These are phyloP conservation scores for Ustilago lituana DNA, from an alignment of 1,284 basidiomycete genomes.

Conservation along the genomic window DNA sequence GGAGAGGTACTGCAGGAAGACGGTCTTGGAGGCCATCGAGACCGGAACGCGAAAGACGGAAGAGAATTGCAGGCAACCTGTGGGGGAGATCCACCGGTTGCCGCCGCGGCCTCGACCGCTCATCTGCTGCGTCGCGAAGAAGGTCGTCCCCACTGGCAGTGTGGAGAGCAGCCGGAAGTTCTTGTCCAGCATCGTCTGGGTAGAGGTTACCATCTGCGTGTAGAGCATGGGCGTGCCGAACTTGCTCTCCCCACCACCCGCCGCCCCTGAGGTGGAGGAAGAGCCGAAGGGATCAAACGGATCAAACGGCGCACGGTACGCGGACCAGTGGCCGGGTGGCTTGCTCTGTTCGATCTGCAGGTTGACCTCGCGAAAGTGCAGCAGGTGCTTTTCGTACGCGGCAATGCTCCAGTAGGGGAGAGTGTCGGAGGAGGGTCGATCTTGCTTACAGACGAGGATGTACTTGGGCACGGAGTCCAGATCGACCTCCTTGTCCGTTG, in stretches of 20 bases:
- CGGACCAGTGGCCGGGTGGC: slow-evolving; percentile 30
- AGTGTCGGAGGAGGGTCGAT: slow-evolving; percentile 8
- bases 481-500: slow-evolving; percentile 49
- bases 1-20: slow-evolving; percentile 95
- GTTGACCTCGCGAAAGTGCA: slow-evolving; percentile 27
- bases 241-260: not conserved
- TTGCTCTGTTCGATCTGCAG: slow-evolving; percentile 11
- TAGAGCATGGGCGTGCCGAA: slow-evolving; percentile 82
- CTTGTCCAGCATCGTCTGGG: slow-evolving; percentile 92
- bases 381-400: slow-evolving; percentile 34
- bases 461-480: slow-evolving; percentile 60
- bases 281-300: slow-evolving; percentile 33
- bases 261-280: not conserved
- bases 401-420: slow-evolving; percentile 46
- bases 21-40: slow-evolving; percentile 77
- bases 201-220: slow-evolving; percentile 89
- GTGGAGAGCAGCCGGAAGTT: slow-evolving; percentile 78
- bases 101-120: slow-evolving; percentile 86
- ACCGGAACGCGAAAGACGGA: slow-evolving; percentile 75
- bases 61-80: slow-evolving; percentile 88
- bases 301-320: slow-evolving; percentile 30
- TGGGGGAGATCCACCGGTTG: slow-evolving; percentile 92
- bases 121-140: slow-evolving; percentile 86
- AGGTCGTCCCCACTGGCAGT: slow-evolving; percentile 80
- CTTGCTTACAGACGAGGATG: slow-evolving; percentile 35